Evolutionary conservation across 2,329 filamentous ascomycete species (phyloP).

Genomic region (Penicillium fuscoglaucum): DNA sequence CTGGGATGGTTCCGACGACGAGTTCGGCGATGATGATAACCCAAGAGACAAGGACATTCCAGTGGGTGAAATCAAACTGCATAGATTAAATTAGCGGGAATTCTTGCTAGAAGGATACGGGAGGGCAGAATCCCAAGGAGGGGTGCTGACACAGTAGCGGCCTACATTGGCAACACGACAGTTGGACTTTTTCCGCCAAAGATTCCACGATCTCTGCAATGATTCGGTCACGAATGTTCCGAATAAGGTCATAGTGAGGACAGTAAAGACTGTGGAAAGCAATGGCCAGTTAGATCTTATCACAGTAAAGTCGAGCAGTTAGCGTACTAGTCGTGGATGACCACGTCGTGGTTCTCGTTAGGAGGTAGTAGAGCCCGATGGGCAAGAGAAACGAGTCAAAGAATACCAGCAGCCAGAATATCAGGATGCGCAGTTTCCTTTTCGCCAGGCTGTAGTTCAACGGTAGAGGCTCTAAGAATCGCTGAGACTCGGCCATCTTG

Average conservation of each 20-base stretch:
- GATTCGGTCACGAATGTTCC: not conserved
- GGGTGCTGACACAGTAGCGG: not conserved
- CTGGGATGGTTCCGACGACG: not conserved
- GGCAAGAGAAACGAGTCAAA: not conserved
- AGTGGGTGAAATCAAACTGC: not conserved
- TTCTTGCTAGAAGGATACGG: too few species aligned
- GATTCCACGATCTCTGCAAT: not conserved
- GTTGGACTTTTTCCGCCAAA: not conserved
- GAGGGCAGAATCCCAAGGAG: not conserved
- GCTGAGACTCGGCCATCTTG: not conserved
- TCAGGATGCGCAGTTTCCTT: not conserved
- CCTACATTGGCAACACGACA: not conserved
- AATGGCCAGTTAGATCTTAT: not conserved
- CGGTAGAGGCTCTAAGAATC: not conserved
- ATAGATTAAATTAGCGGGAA: not conserved
- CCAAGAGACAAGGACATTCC: not conserved
- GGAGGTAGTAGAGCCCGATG: not conserved
- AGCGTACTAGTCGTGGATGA: not conserved
- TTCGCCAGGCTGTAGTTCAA: not conserved
- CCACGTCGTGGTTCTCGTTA: not conserved
- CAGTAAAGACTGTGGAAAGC: not conserved
- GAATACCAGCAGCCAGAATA: not conserved
- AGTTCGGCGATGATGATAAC: not conserved
- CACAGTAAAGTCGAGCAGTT: too few species aligned
- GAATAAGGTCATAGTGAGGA: not conserved